Percentiles rank a stretch among this genome's conserved stretches.
Evolutionary conservation across 352 stramenopile genomes (phyloP).

Genomic region (Globisporangium carolinianum): DNA sequence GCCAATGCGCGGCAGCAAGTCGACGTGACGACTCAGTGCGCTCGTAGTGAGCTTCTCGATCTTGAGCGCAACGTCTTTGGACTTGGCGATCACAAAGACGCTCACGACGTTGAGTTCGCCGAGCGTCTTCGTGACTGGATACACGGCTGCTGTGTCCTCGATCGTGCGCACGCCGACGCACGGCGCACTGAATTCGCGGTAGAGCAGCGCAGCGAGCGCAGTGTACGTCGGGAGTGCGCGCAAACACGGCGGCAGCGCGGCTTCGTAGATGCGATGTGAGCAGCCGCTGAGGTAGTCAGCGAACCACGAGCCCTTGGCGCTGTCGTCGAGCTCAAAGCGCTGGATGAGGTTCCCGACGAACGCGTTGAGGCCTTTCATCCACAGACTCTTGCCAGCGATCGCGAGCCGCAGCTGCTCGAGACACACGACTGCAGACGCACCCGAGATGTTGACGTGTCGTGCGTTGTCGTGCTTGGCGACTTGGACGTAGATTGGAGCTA

Average conservation of each 20-base stretch:
- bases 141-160: conserved; percentile 42
- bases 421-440: conserved; percentile 62
- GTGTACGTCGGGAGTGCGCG: conserved; percentile 40
- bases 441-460: conserved; percentile 64
- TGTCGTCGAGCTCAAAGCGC: conserved; percentile 30
- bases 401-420: conserved; percentile 68
- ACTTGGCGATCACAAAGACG: conserved; percentile 54
- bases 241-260: conserved; percentile 40
- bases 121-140: conserved; percentile 39
- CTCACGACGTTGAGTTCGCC: conserved; percentile 43
- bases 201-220: conserved; percentile 44
- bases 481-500: conserved; percentile 67
- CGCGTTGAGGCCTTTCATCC: conserved; percentile 62
- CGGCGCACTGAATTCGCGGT: conserved; percentile 57
- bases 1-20: conserved; percentile 39
- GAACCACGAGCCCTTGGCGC: conserved; percentile 49
- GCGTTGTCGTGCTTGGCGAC: conserved; percentile 74
- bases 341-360: conserved; percentile 76
- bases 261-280: conserved; percentile 54
- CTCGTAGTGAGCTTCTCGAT: conserved; percentile 47
- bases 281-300: conserved; percentile 56
- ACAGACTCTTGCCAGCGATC: conserved; percentile 66
- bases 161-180: conserved; percentile 47
- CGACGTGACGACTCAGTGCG: conserved; percentile 36
- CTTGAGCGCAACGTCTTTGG: conserved; percentile 35